Conservation (phyloP, 106 monocot species). For the Xerophyta viscosa region DNA sequence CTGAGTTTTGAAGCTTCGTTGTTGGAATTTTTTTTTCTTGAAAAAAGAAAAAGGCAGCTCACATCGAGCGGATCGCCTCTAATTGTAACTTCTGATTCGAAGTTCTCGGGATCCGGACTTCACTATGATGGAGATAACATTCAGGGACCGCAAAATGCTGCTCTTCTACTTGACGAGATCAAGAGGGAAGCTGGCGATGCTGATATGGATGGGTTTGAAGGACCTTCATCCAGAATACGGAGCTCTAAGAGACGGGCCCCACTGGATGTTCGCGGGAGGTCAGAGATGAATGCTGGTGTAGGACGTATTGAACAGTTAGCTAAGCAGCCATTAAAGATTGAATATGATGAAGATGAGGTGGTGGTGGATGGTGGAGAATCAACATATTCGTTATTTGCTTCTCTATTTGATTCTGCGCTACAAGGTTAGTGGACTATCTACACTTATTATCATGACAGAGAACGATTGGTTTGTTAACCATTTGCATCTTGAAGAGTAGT, state of each 20-base stretch:
- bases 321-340: conserved; percentile 22
- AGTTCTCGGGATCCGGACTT: conserved; percentile 56
- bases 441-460: too few relatives aligned
- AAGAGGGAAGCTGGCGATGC: conserved; percentile 64
- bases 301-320: conserved; percentile 17
- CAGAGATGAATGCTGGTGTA: conserved; percentile 24
- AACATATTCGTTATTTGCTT: conserved; percentile 69
- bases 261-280: conserved; percentile 22
- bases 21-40: neutral
- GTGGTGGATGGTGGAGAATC: conserved; percentile 48
- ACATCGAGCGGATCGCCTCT: conserved; percentile 57
- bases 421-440: conserved; percentile 49
- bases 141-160: conserved; percentile 67
- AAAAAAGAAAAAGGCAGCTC: conserved; percentile 60
- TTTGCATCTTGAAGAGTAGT: too few relatives aligned
- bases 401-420: conserved; percentile 91
- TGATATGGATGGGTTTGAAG: conserved; percentile 50
- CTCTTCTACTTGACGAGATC: conserved; percentile 80
- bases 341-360: conserved; percentile 66
- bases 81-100: conserved; percentile 48
- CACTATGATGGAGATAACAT: conserved; percentile 74
- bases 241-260: conserved; percentile 39
- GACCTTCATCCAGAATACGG: conserved; percentile 13
- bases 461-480: too few relatives aligned
- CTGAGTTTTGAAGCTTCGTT: neutral